Conservation (phyloP, 805 yeast genomes). For the Saturnispora zaruensis region DNA sequence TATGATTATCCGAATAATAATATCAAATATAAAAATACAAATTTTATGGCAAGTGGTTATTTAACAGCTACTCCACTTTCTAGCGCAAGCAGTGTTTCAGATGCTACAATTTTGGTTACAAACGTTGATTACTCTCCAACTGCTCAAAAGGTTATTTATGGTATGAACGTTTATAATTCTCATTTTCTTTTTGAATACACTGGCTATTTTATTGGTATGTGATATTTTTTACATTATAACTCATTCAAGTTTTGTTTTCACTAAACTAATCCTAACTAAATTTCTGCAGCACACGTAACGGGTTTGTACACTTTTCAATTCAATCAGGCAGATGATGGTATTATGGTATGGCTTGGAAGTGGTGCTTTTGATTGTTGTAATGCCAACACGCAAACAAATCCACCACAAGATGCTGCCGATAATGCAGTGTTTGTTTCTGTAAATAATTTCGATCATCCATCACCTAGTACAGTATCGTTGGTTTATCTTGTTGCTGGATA, state of each 20-base stretch:
- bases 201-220: slow-evolving; percentile 15
- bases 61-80: not conserved
- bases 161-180: not conserved
- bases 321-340: slow-evolving; percentile 25
- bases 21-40: no score
- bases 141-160: not conserved
- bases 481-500: slow-evolving; percentile 12
- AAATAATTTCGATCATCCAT: not conserved
- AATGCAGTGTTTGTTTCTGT: slow-evolving; percentile 8
- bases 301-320: slow-evolving; percentile 25
- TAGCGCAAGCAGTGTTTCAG: not conserved
- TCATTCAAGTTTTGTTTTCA: no score
- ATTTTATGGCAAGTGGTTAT: not conserved
- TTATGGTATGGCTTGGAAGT: slow-evolving; percentile 27
- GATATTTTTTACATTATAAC: no score
- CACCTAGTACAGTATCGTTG: not conserved
- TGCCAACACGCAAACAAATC: not conserved
- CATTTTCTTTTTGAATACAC: slow-evolving; percentile 12
- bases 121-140: not conserved
- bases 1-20: not conserved
- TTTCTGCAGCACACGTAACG: slow-evolving; percentile 15
- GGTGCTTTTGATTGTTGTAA: slow-evolving; percentile 30
- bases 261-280: no score
- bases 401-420: not conserved
- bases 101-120: not conserved